phyloP scores from a whole-genome alignment of 2,329 filamentous ascomycete species.

The Aspergillus arachidicola region DNA sequence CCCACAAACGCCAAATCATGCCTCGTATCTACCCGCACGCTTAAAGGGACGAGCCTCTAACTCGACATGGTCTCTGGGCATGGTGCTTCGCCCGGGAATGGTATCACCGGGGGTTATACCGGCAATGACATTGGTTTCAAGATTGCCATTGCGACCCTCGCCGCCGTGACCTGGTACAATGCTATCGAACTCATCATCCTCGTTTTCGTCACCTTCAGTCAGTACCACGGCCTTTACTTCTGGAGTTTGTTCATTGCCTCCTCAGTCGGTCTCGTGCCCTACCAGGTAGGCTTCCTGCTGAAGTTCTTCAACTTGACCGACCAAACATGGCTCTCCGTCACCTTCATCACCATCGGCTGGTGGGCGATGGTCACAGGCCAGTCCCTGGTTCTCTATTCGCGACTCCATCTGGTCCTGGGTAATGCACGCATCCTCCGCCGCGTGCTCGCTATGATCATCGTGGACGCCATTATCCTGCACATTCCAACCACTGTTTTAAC shows the following conservation, averaged over 20 bases:
- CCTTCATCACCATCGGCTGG: conserved; percentile 50
- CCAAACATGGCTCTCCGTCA: conserved; percentile 43
- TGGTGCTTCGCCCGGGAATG: conserved; percentile 32
- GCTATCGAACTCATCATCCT: conserved; percentile 52
- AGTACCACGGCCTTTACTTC: conserved; percentile 53
- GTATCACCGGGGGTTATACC: conserved; percentile 41
- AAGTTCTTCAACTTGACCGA: conserved; percentile 47
- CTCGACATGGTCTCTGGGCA: conserved; percentile 1
- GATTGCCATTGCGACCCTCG: conserved; percentile 50
- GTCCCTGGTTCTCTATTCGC: conserved; percentile 53
- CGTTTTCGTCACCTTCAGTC: conserved; percentile 52
- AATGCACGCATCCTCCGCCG: conserved; percentile 42
- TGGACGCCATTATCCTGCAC: conserved; percentile 48
- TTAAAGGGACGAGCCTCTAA: conserved; percentile 3
- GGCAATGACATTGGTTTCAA: conserved; percentile 39
- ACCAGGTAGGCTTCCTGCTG: conserved; percentile 51
- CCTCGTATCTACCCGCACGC: neutral
- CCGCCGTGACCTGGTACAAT: conserved; percentile 54
- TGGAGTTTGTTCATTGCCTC: conserved; percentile 52
- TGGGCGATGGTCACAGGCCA: conserved; percentile 53
- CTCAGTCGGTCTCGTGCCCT: conserved; percentile 47
- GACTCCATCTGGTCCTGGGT: conserved; percentile 51
- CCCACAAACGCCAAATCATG: neutral
- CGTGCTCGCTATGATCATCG: conserved; percentile 51
- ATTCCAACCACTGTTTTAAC: conserved; percentile 50